Conservation (phyloP, 2,329 filamentous ascomycete species). For the Diplodia corticola region DNA sequence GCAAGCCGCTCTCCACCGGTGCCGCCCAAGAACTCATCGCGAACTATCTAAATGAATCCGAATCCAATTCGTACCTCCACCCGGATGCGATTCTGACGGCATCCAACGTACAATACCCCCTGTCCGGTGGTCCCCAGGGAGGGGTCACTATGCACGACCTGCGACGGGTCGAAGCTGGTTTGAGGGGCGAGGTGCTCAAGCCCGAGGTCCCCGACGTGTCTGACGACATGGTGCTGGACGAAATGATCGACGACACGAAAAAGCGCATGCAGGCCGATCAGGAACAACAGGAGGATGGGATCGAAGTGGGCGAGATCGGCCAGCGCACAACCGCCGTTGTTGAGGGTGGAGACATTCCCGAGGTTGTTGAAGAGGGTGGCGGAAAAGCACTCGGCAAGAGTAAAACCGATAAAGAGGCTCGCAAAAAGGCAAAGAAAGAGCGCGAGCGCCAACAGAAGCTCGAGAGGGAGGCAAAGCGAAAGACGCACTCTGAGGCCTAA, state of each 20-base stretch:
- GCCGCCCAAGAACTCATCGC: constrained; percentile 40
- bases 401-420: constrained; percentile 32
- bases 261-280: constrained; percentile 46
- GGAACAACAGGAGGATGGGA: constrained; percentile 41
- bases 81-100: constrained; percentile 49
- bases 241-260: constrained; percentile 15
- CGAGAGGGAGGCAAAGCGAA: constrained; percentile 37
- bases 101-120: constrained; percentile 45
- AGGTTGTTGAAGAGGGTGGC: constrained; percentile 27
- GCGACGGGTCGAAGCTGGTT: constrained; percentile 53
- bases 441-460: constrained; percentile 48
- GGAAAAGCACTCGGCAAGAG: neutral
- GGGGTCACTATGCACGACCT: constrained; percentile 56
- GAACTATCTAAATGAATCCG: constrained; percentile 44
- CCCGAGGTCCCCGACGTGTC: constrained; percentile 36
- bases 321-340: constrained; percentile 37
- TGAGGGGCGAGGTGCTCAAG: constrained; percentile 53
- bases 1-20: constrained; percentile 34
- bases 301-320: constrained; percentile 45
- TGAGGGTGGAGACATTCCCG: constrained; percentile 36
- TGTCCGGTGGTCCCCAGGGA: constrained; percentile 46
- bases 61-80: constrained; percentile 48
- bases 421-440: constrained; percentile 58
- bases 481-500: constrained; percentile 25
- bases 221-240: constrained; percentile 24